Evolutionary conservation across 78 protist genomes (phyloP).

Genomic region (Thecamonas trahens): DNA sequence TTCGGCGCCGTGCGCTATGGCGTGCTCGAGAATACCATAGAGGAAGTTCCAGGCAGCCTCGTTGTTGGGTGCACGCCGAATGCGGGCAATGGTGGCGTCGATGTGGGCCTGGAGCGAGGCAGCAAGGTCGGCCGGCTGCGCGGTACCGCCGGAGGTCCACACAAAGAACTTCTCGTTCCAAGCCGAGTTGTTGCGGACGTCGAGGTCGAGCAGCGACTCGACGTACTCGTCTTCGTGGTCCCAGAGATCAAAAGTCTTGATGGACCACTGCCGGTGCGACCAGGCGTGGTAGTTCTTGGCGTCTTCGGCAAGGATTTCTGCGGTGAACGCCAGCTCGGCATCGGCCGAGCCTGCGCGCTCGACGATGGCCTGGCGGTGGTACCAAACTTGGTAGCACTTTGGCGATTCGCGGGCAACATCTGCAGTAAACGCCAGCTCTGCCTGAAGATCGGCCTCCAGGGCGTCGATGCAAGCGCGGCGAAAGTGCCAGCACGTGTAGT

Average conservation of each 20-base stretch:
- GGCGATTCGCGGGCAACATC: slow-evolving; percentile 41
- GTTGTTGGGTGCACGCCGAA: slow-evolving; percentile 47
- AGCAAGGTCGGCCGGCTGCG: not conserved
- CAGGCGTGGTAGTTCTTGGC: slow-evolving; percentile 95
- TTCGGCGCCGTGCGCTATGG: too few relatives aligned
- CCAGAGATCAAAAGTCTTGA: slow-evolving; percentile 22
- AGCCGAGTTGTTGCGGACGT: slow-evolving; percentile 86
- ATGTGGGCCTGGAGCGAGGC: not conserved
- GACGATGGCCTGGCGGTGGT: slow-evolving; percentile 71
- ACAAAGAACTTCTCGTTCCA: slow-evolving; percentile 90
- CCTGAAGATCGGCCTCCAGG: slow-evolving; percentile 18
- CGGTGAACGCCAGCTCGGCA: slow-evolving; percentile 53
- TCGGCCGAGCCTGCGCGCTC: slow-evolving; percentile 15
- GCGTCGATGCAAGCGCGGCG: slow-evolving; percentile 39
- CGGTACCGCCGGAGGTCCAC: not conserved
- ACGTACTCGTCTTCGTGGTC: slow-evolving; percentile 54
- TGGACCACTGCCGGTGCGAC: slow-evolving; percentile 73
- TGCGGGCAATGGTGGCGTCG: not conserved
- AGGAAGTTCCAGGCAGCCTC: slow-evolving; percentile 58
- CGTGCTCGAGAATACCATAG: too few relatives aligned
- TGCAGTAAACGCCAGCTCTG: slow-evolving; percentile 50
- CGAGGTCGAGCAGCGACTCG: slow-evolving; percentile 49
- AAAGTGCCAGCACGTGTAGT: slow-evolving; percentile 28
- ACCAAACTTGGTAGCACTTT: slow-evolving; percentile 93
- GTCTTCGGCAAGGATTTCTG: slow-evolving; percentile 47